Conservation (phyloP, 371 early-diverging fungal species). For the Saksenaea oblongispora region DNA sequence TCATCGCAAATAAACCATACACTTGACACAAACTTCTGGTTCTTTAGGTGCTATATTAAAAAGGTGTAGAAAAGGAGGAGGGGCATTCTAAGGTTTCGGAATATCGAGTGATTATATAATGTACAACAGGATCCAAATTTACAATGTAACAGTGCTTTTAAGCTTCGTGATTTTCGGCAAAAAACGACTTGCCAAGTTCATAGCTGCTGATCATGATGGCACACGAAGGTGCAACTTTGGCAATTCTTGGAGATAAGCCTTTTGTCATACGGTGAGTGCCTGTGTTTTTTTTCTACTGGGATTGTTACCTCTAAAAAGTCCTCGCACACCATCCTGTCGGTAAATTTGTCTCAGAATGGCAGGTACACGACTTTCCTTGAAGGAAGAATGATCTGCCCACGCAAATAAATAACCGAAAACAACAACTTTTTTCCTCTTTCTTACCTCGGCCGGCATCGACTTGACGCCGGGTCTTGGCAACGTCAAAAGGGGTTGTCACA, state of each 20-base stretch:
- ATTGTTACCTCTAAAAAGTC: conserved; percentile 63
- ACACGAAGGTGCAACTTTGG: conserved; percentile 93
- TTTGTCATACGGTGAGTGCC: conserved; percentile 4
- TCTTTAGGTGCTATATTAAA: background rate
- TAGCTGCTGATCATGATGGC: conserved; percentile 94
- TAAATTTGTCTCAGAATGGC: conserved; percentile 56
- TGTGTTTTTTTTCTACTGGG: background rate
- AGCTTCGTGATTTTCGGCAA: conserved; percentile 22
- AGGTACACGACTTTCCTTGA: conserved; percentile 26
- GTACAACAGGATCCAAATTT: background rate
- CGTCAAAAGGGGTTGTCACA: conserved; percentile 94
- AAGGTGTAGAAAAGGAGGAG: background rate
- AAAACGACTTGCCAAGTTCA: conserved; percentile 69
- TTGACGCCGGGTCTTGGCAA: conserved; percentile 89
- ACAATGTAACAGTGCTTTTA: conserved; percentile 3
- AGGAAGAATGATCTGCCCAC: conserved; percentile 3
- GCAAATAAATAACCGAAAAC: background rate
- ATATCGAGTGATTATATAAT: background rate
- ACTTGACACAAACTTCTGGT: background rate
- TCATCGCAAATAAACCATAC: background rate
- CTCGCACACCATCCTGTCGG: conserved; percentile 69
- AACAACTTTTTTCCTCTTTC: too few relatives aligned
- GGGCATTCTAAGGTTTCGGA: background rate
- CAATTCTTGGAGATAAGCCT: conserved; percentile 78
- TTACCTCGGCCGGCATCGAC: conserved; percentile 47